These are phyloP conservation scores for Naganishia sp. DNA, from an alignment of 1,284 basidiomycete genomes.

Conservation along the genomic window DNA sequence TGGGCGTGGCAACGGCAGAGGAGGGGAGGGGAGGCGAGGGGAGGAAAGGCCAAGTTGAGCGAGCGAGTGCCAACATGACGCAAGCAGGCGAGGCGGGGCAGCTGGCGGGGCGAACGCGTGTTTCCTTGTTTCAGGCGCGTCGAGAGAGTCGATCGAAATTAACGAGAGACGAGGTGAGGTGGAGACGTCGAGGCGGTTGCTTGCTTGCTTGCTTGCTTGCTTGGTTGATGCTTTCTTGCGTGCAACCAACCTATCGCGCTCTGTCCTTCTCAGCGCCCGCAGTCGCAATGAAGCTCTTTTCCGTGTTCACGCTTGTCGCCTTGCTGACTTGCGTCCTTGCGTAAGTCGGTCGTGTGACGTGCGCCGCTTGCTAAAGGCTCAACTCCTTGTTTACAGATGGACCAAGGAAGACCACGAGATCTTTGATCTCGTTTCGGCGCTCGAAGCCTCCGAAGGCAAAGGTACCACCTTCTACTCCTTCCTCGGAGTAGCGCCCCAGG, in stretches of 20 bases:
- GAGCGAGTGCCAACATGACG: neutral
- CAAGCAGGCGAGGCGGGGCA: neutral
- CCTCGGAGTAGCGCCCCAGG: constrained; percentile 70
- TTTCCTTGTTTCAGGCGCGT: neutral
- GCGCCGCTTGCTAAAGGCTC: neutral
- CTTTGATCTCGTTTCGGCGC: constrained; percentile 85
- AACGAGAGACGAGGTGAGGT: neutral
- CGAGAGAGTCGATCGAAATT: neutral
- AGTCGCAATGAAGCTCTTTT: constrained; percentile 12
- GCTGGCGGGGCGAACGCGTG: too few species aligned
- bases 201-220: neutral
- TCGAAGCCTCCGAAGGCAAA: constrained; percentile 80
- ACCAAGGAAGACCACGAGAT: constrained; percentile 75
- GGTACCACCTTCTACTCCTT: constrained; percentile 88
- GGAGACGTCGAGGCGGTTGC: neutral
- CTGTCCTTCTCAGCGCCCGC: neutral
- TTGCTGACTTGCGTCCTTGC: constrained; percentile 16
- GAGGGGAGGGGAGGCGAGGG: too few species aligned
- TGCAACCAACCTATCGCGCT: neutral
- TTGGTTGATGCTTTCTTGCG: neutral
- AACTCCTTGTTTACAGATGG: constrained; percentile 18
- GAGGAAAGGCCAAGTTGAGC: too few species aligned
- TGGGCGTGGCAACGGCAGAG: too few species aligned
- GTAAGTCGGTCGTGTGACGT: neutral
- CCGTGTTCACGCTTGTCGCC: constrained; percentile 5